These are phyloP conservation scores for Hippophae tibetana DNA, from an alignment of 306 rosid genomes.

Conservation along the genomic window DNA sequence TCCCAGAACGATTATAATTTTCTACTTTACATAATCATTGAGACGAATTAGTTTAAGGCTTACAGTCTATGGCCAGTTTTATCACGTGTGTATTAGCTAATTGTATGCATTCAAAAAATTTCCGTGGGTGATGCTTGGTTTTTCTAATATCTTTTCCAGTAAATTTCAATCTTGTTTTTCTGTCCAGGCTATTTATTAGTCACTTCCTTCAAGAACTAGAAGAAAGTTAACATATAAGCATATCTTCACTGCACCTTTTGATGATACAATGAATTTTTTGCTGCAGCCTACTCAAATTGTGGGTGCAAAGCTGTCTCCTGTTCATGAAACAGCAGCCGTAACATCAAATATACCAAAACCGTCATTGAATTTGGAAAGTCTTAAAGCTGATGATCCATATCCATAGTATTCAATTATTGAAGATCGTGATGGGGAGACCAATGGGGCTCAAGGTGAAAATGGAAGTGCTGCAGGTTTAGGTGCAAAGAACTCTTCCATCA, in stretches of 20 bases:
- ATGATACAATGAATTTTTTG: slow-evolving; percentile 63
- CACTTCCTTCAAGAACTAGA: too few species aligned
- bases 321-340: slow-evolving; percentile 34
- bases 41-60: too few species aligned
- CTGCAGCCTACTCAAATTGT: slow-evolving; percentile 41
- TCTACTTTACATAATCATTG: too few species aligned
- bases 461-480: slow-evolving; percentile 23
- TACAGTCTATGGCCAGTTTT: too few species aligned
- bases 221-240: background rate
- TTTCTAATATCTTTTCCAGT: too few species aligned
- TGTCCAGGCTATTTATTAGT: too few species aligned
- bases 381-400: slow-evolving; percentile 41
- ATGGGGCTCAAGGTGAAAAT: slow-evolving; percentile 32
- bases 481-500: slow-evolving; percentile 22
- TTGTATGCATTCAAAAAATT: too few species aligned
- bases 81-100: too few species aligned
- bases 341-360: slow-evolving; percentile 30
- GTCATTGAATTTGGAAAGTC: slow-evolving; percentile 42
- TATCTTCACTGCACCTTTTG: slow-evolving; percentile 6
- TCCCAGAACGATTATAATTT: too few species aligned
- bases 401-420: slow-evolving; percentile 30
- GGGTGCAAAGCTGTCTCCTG: slow-evolving; percentile 34
- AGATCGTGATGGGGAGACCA: slow-evolving; percentile 36
- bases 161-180: too few species aligned
- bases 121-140: too few species aligned